Evolutionary conservation across 257 asterid genomes (phyloP), one percentile per base, ranked within the genome.

Genomic region (Jacaranda copaia): DNA sequence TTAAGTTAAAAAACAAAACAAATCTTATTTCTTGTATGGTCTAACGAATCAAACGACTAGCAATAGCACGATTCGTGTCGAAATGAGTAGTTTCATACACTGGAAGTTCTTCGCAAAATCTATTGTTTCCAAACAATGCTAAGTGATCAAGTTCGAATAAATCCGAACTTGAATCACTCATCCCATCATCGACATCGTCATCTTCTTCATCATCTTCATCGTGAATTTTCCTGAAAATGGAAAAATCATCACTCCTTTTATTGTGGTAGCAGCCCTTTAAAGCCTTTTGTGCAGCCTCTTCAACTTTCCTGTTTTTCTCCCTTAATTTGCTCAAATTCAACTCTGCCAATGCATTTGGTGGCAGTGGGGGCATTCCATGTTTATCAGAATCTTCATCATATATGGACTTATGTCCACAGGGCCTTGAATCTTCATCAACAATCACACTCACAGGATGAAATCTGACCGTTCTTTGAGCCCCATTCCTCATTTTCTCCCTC

Each of bases 81-180:
- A 86, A 59, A 71, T 83, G 83, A 15, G 98, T 92, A 25, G 98
- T 90, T 78, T 91, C 97, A 66, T 92, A 94, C 69, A 92, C 96
- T 0, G 98, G 98, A 8, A 94, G 94, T 79, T 94, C 97, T 72
- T 94, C 87, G 3, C 88, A 73, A 16, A 80, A 94, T 76, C 89
- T 94, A 16, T 68, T 61, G 38, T 85, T 72, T 63, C 89, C 87
- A 5, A 88, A 84, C 57, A 86, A 62, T 0, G 88, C 84, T 13
- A 84, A 65, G 61, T 92, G 96, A 83, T 94, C 96, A 14, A 94
- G 88, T 72, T 94, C 98, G 77, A 94, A 94, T 43, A 94, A 83
- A 69, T 94, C 98, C 66, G 98, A 94, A 69, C 98, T 94, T 5
- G 91, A 80, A 80, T 93, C 97, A 71, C 98, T 92, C 18, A 85